Conservation (phyloP, 139 green algal genomes). For the Asterochloris sp. region DNA sequence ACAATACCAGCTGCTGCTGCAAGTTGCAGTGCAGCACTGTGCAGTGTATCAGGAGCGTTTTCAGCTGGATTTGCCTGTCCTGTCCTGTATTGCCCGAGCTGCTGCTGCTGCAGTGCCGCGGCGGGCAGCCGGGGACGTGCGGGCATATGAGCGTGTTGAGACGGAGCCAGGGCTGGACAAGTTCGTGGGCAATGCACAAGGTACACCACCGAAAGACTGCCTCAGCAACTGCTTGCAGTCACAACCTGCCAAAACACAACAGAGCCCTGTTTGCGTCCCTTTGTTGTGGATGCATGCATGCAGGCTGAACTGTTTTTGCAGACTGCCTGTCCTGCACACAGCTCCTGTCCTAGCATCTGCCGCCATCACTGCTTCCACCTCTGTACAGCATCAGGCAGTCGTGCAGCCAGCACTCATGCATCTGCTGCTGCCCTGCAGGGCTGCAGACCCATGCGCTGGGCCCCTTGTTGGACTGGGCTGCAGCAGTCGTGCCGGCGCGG, state of each 20-base stretch:
- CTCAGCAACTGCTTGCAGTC: background rate
- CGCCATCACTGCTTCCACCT: background rate
- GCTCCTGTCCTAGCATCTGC: background rate
- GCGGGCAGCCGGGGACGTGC: constrained; percentile 19
- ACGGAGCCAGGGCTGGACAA: constrained; percentile 80
- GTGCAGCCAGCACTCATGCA: background rate
- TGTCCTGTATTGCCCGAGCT: background rate
- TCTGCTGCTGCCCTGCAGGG: background rate
- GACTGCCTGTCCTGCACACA: background rate
- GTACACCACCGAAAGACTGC: background rate
- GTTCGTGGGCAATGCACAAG: constrained; percentile 37
- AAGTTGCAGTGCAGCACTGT: background rate
- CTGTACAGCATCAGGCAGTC: background rate
- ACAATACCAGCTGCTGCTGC: background rate
- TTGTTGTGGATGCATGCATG: background rate
- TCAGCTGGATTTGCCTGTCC: background rate
- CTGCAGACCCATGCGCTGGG: constrained; percentile 41
- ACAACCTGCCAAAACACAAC: background rate
- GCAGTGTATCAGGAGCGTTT: background rate
- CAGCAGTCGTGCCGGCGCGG: constrained; percentile 57
- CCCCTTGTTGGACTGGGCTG: constrained; percentile 80
- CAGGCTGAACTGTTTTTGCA: background rate
- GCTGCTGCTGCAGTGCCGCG: constrained; percentile 23
- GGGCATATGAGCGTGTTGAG: constrained; percentile 82
- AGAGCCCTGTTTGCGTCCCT: background rate